Base-by-base conservation (phyloP, 257 asterid species). In the Solanum habrochaites region DNA sequence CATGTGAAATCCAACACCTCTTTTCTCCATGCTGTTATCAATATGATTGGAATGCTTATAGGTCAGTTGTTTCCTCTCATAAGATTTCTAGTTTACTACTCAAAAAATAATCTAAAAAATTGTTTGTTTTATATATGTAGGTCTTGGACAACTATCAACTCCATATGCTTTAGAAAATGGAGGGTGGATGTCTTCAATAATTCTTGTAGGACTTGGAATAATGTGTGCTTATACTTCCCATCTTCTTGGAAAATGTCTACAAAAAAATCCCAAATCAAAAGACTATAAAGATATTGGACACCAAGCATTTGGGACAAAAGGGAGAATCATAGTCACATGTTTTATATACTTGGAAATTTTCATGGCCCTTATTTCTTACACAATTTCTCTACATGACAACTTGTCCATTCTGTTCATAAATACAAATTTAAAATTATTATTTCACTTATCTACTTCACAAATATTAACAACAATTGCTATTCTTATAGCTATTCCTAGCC, bases 331-430 rank as follows among this genome's bases (percentile, higher is more conserved):
- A 32, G 91, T 94, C 4, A 62, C 93, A 21, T 71, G 89, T 75
- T 92, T 94, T 89, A 90, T 92, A 32, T 91, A 90, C 91, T 16
- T 92, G 74, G 98, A 94, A 89, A 94, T 95, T 8, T 95, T 95
- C 93, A 95, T 95, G 98, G 91, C 94, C 87, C 95, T 95, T n/a
- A 93, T 94, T 29, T 94, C 98, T 72, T 95, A 95, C 89, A 94
- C 98, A 27, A 95, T 95, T 56, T 95, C 98, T 27, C 94, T 95
- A 5, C 98, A 95, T 45, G 96, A 94, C 93, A 95, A 93, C 90
- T 81, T 95, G 39, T 87, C 94, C 73, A 86, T 56, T 67, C 93
- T 92, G 13, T 94, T 94, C 66, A 8, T 64, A 23, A 93, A 91
- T 62, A 85, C 90, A 58, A 75, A 86, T 7, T 32, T 92, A 10